These are phyloP conservation scores for Russula emetica DNA, from an alignment of 768 basidiomycete genomes.

Conservation along the genomic window DNA sequence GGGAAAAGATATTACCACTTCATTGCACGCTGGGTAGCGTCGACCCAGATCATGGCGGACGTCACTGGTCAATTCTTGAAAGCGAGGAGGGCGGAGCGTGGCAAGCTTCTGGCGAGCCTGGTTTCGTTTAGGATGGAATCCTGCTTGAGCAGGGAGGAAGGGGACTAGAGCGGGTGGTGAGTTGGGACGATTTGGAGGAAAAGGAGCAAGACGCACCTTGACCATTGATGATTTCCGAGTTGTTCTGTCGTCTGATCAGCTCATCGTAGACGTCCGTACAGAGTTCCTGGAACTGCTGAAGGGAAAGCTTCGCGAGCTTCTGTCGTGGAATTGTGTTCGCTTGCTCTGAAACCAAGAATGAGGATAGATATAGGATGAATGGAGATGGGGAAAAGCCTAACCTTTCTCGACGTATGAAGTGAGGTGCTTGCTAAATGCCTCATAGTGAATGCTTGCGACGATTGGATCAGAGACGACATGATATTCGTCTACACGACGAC, in stretches of 20 bases:
- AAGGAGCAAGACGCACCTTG: conserved; percentile 47
- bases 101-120: conserved; percentile 96
- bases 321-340: conserved; percentile 73
- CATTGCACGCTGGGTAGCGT: conserved; percentile 93
- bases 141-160: conserved; percentile 84
- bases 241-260: conserved; percentile 69
- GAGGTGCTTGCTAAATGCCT: conserved; percentile 68
- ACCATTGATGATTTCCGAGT: conserved; percentile 61
- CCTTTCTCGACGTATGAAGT: conserved; percentile 68
- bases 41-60: conserved; percentile 92
- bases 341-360: conserved; percentile 45
- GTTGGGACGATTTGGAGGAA: neutral
- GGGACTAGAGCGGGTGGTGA: conserved; percentile 48
- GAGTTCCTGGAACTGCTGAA: conserved; percentile 94
- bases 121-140: conserved; percentile 97
- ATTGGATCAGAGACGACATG: conserved; percentile 40
- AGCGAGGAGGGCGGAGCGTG: conserved; percentile 81
- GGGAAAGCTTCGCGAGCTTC: conserved; percentile 89
- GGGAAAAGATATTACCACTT: conserved; percentile 53
- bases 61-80: conserved; percentile 92
- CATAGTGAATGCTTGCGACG: conserved; percentile 37
- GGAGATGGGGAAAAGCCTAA: conserved; percentile 33
- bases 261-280: conserved; percentile 99
- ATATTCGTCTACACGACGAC: conserved; percentile 71
- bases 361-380: neutral